Evolutionary conservation across 2,329 filamentous ascomycete genomes (phyloP), one percentile per base, ranked within the genome.

Genomic region (Claviceps quebecensis): DNA sequence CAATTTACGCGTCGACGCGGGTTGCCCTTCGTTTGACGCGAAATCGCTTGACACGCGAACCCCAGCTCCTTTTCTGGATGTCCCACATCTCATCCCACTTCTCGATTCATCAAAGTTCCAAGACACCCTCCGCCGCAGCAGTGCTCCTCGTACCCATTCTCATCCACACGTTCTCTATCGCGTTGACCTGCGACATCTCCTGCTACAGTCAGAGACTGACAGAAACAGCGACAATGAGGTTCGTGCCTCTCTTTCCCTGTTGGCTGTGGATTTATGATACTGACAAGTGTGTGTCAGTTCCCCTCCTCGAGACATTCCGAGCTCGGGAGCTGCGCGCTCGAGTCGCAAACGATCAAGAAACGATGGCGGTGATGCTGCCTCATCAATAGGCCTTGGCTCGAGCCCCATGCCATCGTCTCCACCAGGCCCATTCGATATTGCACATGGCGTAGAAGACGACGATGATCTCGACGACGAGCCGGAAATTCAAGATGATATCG

Each of bases 251-350:
- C 16, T 40, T 17, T 40, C 8, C 14, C 34, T 16, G 16, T 37
- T 3, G 26, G 14, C 54, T 34, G 5, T 13, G 4, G 23, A 14
- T 13, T 37, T 22, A 4, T n/a, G n/a, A 48, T 14, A 26, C 13
- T 50, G n/a, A 45, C 43, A 22, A 58, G 41, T 60, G 56, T 22
- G 13, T 4, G 36, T 23, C 63, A 94, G 87, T 74, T 94, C 88
- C 66, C 89, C 90, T 65, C 76, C 94, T 55, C 83, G 84, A 67
- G 77, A 82, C 59, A 88, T 83, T 69, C 84, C 86, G 74, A 81
- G 84, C 54, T 90, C 89, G 57, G 88, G 87, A 50, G 66, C 76
- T 26, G 74, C 72, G 47, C 69, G 72, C 51, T 66, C 69, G 45
- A 74, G 65, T 61, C 75, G 77, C 59, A 81, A 81, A 63, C 75